Evolutionary conservation across 1,284 basidiomycete genomes (phyloP), one percentile per base, ranked within the genome.

Genomic region (Agaricales sp.): DNA sequence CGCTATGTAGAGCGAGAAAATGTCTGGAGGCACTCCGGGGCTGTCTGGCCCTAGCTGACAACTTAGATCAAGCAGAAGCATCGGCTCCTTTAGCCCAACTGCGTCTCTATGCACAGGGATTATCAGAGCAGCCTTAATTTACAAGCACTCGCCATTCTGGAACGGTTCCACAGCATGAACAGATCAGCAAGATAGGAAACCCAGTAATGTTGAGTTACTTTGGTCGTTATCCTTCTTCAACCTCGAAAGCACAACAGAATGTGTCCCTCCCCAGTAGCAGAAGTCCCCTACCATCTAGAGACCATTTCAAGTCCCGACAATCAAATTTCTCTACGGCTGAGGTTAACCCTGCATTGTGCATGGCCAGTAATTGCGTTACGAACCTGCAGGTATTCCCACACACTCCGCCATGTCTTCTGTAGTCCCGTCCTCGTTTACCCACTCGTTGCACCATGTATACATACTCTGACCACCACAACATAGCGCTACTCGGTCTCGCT

Each of bases 191-290:
- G n/a, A n/a, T n/a, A n/a, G n/a, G n/a, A n/a, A 30, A 30, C 26
- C 26, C 6, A 30, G 14, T 30, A 6, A 14, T 14, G 6, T 30
- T 30, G 6, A 30, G 26, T 30, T 6, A 30, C 6, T 30, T 6
- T 30, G 26, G 26, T 30, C 26, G 14, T 30, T 6, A 30, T 14
- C 26, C 72, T 50, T 80, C 79, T 55, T 78, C 73, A 3, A 87
- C 87, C 59, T 89, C 86, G 54, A 88, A 90, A 4, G 87, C 87
- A 61, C 88, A 90, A 58, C 87, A 91, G 58, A 90, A 92, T 41
- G 74, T 74, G 43, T 86, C 80, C 56, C 75, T 81, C 53, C 86
- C 85, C 48, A 89, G 50, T 46, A 92, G 59, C 4, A 84, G 63
- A 48, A 91, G 63, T 2, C 86, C 87, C 55, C 86, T 87, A 11